Evolutionary conservation across 2,329 filamentous ascomycete species (phyloP).

Genomic region (Fusarium sarcochroum): DNA sequence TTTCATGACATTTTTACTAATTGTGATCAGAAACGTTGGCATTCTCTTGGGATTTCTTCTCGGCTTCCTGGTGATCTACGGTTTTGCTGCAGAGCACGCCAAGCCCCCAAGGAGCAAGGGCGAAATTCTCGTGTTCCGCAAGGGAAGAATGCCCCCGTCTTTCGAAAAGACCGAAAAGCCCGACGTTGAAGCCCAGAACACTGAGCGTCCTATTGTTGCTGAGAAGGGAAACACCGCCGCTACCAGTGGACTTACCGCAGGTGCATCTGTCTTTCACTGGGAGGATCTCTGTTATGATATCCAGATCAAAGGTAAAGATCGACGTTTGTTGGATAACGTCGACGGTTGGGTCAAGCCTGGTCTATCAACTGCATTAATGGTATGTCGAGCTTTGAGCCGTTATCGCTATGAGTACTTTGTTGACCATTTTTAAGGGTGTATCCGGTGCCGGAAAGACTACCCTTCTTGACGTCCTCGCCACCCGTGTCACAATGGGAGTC

Average conservation of each 20-base stretch:
- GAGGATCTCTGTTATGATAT: conserved; percentile 73
- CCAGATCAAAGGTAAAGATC: conserved; percentile 75
- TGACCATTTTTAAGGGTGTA: conserved; percentile 61
- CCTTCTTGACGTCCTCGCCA: conserved; percentile 79
- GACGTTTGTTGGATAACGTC: conserved; percentile 78
- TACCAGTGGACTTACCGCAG: conserved; percentile 7
- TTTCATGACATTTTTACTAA: fast-evolving
- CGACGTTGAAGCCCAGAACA: conserved; percentile 49
- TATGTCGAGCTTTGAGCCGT: not conserved
- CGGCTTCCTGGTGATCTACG: conserved; percentile 74
- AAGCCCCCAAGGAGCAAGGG: conserved; percentile 73
- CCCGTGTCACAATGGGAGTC: conserved; percentile 80
- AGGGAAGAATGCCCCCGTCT: conserved; percentile 68
- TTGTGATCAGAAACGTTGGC: conserved; percentile 70
- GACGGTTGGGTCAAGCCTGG: conserved; percentile 85
- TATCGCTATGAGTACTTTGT: fast-evolving
- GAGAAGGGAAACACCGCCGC: conserved; percentile 29
- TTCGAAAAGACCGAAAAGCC: conserved; percentile 67
- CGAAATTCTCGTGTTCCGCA: conserved; percentile 76
- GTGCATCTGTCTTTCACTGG: conserved; percentile 74
- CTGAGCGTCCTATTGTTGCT: conserved; percentile 34
- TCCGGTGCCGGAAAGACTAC: conserved; percentile 84
- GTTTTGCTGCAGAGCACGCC: conserved; percentile 74
- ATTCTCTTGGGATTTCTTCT: conserved; percentile 75
- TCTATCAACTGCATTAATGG: conserved; percentile 71